Conservation (phyloP, 2,329 filamentous ascomycete species). For the Sclerotinia spermophila region DNA sequence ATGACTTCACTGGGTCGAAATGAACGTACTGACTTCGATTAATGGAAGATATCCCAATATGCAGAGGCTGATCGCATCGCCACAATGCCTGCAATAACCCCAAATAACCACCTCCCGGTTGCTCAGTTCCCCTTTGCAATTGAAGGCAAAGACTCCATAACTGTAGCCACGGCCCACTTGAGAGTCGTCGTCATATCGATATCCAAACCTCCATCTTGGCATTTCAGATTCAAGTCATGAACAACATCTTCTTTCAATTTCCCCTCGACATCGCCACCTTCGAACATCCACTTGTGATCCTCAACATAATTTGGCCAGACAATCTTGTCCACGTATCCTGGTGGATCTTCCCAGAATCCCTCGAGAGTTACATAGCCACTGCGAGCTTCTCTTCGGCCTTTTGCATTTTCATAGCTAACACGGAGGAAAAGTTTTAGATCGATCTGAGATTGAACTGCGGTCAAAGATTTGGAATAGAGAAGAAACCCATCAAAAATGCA, state of each 20-base stretch:
- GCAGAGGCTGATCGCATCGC: not conserved
- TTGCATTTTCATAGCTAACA: conserved; percentile 61
- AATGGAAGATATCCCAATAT: too few species aligned
- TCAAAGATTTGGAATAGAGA: conserved; percentile 62
- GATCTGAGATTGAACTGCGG: conserved; percentile 53
- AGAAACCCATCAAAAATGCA: conserved; percentile 88
- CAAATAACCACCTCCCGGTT: too few species aligned
- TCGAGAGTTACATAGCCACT: conserved; percentile 77
- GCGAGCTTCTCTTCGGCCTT: conserved; percentile 61
- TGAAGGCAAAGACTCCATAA: conserved; percentile 46
- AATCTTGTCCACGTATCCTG: conserved; percentile 87
- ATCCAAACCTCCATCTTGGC: conserved; percentile 48
- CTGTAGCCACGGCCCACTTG: conserved; percentile 63
- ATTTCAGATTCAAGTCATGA: conserved; percentile 44
- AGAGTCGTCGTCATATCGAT: conserved; percentile 59
- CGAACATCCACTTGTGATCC: conserved; percentile 78
- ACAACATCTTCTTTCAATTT: conserved; percentile 47
- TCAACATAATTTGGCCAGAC: conserved; percentile 94
- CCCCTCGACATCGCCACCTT: conserved; percentile 60
- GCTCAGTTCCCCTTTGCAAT: not conserved
- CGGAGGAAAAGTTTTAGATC: conserved; percentile 77
- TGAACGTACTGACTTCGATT: not conserved
- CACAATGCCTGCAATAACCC: not conserved
- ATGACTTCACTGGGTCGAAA: not conserved
- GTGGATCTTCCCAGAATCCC: conserved; percentile 94